phyloP scores from a whole-genome alignment of 768 basidiomycete genomes.

The Leccinum subgranulosum region DNA sequence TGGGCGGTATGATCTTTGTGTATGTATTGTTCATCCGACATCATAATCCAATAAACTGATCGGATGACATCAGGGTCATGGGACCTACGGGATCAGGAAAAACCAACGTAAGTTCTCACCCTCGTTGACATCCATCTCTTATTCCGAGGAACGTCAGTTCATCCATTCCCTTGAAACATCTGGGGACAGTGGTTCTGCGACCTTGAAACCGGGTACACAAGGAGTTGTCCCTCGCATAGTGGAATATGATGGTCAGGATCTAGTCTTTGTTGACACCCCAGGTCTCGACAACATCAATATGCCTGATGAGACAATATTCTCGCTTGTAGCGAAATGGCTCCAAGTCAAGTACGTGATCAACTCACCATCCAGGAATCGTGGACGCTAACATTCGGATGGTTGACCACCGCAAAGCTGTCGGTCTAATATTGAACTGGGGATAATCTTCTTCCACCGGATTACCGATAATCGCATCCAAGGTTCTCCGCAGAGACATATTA shows the following conservation, averaged over 20 bases:
- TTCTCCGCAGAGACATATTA: neutral
- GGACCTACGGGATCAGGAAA: constrained; percentile 9
- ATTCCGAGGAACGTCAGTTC: constrained; percentile 1
- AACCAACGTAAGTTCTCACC: constrained; percentile 1
- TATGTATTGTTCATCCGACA: neutral
- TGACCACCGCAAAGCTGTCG: neutral
- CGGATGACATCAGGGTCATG: neutral
- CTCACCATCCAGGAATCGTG: neutral
- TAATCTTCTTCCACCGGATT: constrained; percentile 7
- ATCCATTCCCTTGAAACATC: constrained; percentile 1
- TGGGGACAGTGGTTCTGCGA: too few species aligned
- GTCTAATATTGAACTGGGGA: neutral
- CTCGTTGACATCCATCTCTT: neutral
- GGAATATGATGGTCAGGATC: neutral
- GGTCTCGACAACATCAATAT: neutral
- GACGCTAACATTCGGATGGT: neutral
- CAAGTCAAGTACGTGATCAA: neutral
- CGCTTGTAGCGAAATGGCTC: neutral
- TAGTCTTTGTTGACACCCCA: constrained; percentile 8
- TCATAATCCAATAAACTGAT: neutral
- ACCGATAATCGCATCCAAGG: constrained; percentile 7
- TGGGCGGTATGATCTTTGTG: constrained; percentile 3
- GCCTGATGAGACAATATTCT: neutral
- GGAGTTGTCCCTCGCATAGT: neutral
- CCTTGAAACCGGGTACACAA: neutral